These are phyloP conservation scores for Ogataea neopini DNA, from an alignment of 805 yeast genomes.

Conservation along the genomic window DNA sequence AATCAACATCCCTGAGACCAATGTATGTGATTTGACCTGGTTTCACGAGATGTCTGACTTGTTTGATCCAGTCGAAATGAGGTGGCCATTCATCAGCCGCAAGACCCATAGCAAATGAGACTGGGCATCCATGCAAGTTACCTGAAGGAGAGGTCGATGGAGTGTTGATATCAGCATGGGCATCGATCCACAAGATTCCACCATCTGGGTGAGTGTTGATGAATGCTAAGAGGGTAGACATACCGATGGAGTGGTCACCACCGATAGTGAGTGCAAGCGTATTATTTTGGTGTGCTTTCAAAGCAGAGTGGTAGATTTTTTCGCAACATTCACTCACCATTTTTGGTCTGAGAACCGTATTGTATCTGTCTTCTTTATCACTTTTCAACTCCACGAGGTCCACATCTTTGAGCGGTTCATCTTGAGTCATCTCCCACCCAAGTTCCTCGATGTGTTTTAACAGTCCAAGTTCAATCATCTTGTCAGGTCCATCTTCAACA, in stretches of 20 bases:
- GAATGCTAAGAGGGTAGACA: slow-evolving; percentile 88
- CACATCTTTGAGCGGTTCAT: slow-evolving; percentile 53
- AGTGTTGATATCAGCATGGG: slow-evolving; percentile 96
- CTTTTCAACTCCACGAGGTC: slow-evolving; percentile 46
- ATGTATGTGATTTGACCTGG: slow-evolving; percentile 82
- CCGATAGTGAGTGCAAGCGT: slow-evolving; percentile 83
- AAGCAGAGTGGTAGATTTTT: slow-evolving; percentile 61
- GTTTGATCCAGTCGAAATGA: slow-evolving; percentile 66
- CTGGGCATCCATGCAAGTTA: slow-evolving; percentile 96
- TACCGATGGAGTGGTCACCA: slow-evolving; percentile 96
- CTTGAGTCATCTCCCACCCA: slow-evolving; percentile 67
- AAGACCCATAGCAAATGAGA: slow-evolving; percentile 84
- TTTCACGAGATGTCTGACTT: slow-evolving; percentile 59
- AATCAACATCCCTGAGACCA: slow-evolving; percentile 92
- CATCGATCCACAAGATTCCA: slow-evolving; percentile 93
- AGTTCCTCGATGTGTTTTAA: slow-evolving; percentile 58
- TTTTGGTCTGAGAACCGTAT: slow-evolving; percentile 66
- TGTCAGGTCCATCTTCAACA: slow-evolving; percentile 92
- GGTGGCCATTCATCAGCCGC: slow-evolving; percentile 68
- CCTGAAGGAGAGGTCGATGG: slow-evolving; percentile 82
- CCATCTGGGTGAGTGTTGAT: slow-evolving; percentile 80
- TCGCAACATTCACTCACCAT: slow-evolving; percentile 75
- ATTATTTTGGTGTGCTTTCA: slow-evolving; percentile 45
- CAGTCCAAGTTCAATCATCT: slow-evolving; percentile 71
- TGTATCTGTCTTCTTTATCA: slow-evolving; percentile 50